These are phyloP conservation scores for Apophysomyces elegans DNA, from an alignment of 371 early-diverging fungal genomes.

Conservation along the genomic window DNA sequence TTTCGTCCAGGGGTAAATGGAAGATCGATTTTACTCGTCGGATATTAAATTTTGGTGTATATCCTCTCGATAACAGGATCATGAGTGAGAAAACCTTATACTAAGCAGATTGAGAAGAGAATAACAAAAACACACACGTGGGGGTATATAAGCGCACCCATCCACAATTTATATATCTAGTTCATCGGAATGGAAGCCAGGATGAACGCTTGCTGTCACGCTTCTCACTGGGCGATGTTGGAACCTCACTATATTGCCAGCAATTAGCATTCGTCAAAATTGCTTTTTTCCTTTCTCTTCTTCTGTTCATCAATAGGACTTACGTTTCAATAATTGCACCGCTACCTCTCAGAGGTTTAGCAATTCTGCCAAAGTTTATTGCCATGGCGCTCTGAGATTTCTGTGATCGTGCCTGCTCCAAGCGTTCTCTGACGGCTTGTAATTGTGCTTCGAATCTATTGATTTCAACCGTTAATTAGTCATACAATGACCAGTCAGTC, in stretches of 20 bases:
- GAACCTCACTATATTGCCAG: conserved; percentile 11
- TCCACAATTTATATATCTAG: conserved; percentile 9
- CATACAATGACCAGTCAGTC: not conserved
- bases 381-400: conserved; percentile 63
- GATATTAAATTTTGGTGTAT: too few relatives aligned
- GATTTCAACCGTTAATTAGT: not conserved
- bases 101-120: not conserved
- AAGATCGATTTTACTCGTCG: too few relatives aligned
- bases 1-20: too few relatives aligned
- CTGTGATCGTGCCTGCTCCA: conserved; percentile 75
- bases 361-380: conserved; percentile 86
- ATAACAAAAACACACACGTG: conserved; percentile 3
- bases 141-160: conserved; percentile 1
- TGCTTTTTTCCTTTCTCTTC: not conserved
- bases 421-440: conserved; percentile 76
- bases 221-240: conserved; percentile 34
- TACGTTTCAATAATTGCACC: conserved; percentile 42
- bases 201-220: conserved; percentile 38
- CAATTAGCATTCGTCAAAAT: not conserved
- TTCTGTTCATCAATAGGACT: not conserved
- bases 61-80: not conserved
- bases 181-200: conserved; percentile 37
- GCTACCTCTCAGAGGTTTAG: conserved; percentile 93
- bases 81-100: not conserved
- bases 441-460: conserved; percentile 80